Conservation (phyloP, 1,284 basidiomycete species). For the Singerocomus inundabilis region DNA sequence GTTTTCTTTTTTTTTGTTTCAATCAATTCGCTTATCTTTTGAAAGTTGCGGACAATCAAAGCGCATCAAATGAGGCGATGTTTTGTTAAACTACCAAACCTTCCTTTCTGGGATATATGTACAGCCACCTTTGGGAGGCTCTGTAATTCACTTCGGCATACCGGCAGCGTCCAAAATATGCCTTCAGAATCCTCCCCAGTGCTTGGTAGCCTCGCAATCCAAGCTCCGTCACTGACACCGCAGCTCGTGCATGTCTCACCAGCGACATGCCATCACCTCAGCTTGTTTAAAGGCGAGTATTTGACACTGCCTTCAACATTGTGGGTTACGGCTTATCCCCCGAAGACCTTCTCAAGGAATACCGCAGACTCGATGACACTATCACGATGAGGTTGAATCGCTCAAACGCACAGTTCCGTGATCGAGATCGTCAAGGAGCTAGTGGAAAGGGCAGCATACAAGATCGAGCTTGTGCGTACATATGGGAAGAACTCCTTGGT, state of each 20-base stretch:
- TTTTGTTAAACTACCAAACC: constrained; percentile 27
- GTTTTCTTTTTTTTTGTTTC: too few relatives aligned
- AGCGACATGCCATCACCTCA: constrained; percentile 76
- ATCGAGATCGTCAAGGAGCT: constrained; percentile 53
- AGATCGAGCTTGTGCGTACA: constrained; percentile 71
- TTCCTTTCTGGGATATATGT: constrained; percentile 26
- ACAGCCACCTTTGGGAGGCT: constrained; percentile 21
- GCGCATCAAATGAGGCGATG: too few relatives aligned
- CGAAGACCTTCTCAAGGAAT: constrained; percentile 81
- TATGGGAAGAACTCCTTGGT: constrained; percentile 87
- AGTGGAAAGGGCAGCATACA: constrained; percentile 51
- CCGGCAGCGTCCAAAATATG: constrained; percentile 38
- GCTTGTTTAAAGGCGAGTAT: constrained; percentile 71
- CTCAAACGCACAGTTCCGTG: constrained; percentile 76
- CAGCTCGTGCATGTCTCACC: constrained; percentile 65
- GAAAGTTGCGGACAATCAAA: too few relatives aligned
- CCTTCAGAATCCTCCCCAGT: constrained; percentile 49
- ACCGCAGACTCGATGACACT: constrained; percentile 80
- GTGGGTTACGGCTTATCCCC: constrained; percentile 13
- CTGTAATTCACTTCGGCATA: constrained; percentile 28
- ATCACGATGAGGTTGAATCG: constrained; percentile 85
- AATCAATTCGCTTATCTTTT: too few relatives aligned
- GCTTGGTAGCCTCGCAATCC: constrained; percentile 67
- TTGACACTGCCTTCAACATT: constrained; percentile 1
- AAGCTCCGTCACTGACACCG: constrained; percentile 56